Evolutionary conservation across 805 yeast species (phyloP).

Genomic region (Candida coquimbonensis): DNA sequence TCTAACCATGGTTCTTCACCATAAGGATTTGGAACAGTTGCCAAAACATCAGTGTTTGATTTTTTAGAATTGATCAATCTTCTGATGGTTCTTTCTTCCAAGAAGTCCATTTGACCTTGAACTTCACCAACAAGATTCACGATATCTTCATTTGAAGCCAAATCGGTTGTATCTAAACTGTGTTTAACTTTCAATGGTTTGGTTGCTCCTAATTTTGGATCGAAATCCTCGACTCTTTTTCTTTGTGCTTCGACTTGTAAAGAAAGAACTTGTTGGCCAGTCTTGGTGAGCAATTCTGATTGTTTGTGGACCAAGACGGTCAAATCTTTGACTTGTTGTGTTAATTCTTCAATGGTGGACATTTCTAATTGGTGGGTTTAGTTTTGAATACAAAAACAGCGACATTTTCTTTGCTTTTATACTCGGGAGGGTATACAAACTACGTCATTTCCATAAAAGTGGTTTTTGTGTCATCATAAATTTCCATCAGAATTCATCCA

Average conservation of each 20-base stretch:
- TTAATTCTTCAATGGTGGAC: conserved; percentile 22
- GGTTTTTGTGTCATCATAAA: too few species aligned
- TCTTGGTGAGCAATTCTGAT: conserved; percentile 54
- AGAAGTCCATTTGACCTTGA: conserved; percentile 74
- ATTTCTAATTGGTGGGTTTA: not conserved
- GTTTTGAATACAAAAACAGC: too few species aligned
- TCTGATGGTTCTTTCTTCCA: conserved; percentile 72
- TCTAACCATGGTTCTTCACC: conserved; percentile 57
- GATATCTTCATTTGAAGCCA: conserved; percentile 75
- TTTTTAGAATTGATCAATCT: conserved; percentile 61
- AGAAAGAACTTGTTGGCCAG: conserved; percentile 74
- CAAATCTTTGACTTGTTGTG: conserved; percentile 42
- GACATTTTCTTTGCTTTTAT: too few species aligned
- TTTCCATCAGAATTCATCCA: conserved; percentile 2
- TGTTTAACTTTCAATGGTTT: not conserved
- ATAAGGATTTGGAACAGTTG: conserved; percentile 70
- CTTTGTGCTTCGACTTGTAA: conserved; percentile 55
- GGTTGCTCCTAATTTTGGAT: conserved; percentile 9
- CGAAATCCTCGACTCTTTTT: conserved; percentile 27
- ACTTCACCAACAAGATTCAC: conserved; percentile 83
- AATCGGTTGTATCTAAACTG: conserved; percentile 42
- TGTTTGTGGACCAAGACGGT: conserved; percentile 56
- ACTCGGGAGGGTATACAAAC: too few species aligned
- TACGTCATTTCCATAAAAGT: too few species aligned
- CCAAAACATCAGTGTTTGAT: conserved; percentile 38